A percentile compares a stretch with the other conserved stretches of the same genome.
phyloP scores from a whole-genome alignment of 179 eudicot species.

The Beta corolliflora region DNA sequence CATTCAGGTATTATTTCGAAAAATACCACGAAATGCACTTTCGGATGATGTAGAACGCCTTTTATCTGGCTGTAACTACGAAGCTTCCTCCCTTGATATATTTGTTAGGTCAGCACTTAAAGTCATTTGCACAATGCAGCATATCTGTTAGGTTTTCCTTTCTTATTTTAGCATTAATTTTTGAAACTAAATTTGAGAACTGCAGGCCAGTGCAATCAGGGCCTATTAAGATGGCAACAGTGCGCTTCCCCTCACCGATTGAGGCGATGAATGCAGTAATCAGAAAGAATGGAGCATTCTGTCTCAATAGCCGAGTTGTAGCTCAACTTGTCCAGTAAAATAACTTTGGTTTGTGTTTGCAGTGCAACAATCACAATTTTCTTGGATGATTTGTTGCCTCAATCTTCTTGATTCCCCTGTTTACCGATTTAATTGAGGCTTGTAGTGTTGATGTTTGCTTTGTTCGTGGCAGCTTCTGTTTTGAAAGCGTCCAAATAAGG shows the following conservation, averaged over 20 bases:
- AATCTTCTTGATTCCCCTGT: neutral
- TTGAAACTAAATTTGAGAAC: neutral
- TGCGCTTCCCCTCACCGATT: conserved; percentile 48
- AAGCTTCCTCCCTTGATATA: conserved; percentile 47
- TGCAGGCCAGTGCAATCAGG: conserved; percentile 42
- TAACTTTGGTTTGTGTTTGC: neutral
- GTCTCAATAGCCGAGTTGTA: conserved; percentile 49
- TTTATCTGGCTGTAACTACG: conserved; percentile 58
- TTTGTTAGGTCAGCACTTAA: conserved; percentile 41
- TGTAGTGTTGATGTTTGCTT: neutral
- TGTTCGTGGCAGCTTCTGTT: neutral
- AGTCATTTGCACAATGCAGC: neutral
- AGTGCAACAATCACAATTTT: neutral
- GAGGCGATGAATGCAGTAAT: conserved; percentile 65
- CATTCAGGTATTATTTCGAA: conserved; percentile 54
- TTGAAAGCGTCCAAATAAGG: neutral
- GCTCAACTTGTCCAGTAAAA: conserved; percentile 4
- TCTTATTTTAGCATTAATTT: neutral
- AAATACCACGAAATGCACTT: conserved; percentile 50
- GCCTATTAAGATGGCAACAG: conserved; percentile 45
- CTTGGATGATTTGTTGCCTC: neutral
- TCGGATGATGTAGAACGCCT: conserved; percentile 61
- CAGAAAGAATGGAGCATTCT: conserved; percentile 54
- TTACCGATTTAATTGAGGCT: neutral
- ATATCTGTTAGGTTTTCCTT: neutral